These are phyloP conservation scores for Stemphylium beticola DNA, from an alignment of 2,329 filamentous ascomycete genomes.

Conservation along the genomic window DNA sequence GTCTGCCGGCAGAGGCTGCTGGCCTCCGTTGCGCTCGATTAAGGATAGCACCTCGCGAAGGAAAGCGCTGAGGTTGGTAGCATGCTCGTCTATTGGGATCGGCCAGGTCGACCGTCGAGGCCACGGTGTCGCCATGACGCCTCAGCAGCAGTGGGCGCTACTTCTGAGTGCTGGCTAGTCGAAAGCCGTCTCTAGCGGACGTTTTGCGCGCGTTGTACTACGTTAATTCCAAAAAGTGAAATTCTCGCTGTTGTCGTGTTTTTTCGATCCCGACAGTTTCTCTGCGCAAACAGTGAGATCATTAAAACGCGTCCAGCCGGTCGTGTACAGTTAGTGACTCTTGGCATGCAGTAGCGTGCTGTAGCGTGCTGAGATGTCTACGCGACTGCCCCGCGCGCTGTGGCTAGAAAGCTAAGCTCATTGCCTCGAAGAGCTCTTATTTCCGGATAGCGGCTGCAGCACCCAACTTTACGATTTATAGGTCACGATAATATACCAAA, in stretches of 20 bases:
- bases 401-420: too few relatives aligned
- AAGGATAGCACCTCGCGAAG: not conserved
- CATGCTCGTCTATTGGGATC: not conserved
- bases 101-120: not conserved
- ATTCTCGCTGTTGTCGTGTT: constrained; percentile 25
- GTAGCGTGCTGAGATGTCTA: too few relatives aligned
- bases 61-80: not conserved
- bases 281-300: too few relatives aligned
- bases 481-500: too few relatives aligned
- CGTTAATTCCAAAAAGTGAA: constrained; percentile 23
- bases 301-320: too few relatives aligned
- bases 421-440: too few relatives aligned
- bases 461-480: too few relatives aligned
- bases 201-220: constrained; percentile 1
- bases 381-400: too few relatives aligned
- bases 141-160: constrained; percentile 19
- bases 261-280: not conserved
- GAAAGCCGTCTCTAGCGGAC: constrained; percentile 3
- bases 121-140: constrained; percentile 2
- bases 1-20: constrained; percentile 21
- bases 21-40: not conserved
- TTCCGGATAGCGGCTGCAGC: too few relatives aligned
- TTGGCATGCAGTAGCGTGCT: too few relatives aligned
- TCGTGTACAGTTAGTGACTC: too few relatives aligned
- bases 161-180: constrained; percentile 7